Percentiles rank a stretch among this genome's conserved stretches.
phyloP scores from a whole-genome alignment of 768 basidiomycete species.

The Hydnomerulius pinastri region DNA sequence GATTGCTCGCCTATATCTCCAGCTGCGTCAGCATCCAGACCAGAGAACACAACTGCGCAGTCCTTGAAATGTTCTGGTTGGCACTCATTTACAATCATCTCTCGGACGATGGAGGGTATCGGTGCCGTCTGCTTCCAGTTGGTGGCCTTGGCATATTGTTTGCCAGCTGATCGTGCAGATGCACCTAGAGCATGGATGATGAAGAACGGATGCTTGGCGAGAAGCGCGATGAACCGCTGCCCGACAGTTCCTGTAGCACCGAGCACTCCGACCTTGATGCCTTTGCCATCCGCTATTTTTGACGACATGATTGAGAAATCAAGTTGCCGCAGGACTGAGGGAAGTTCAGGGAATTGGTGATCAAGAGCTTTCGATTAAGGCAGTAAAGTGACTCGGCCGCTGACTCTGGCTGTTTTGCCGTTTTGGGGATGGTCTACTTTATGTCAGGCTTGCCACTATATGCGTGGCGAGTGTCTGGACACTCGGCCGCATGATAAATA shows the following conservation, averaged over 20 bases:
- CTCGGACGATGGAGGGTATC: conserved; percentile 65
- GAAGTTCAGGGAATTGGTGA: neutral
- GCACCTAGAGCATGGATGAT: conserved; percentile 85
- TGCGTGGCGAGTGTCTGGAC: neutral
- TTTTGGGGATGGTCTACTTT: conserved; percentile 2
- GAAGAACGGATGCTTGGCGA: conserved; percentile 91
- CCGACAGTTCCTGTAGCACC: conserved; percentile 95
- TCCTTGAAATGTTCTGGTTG: conserved; percentile 72
- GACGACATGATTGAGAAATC: conserved; percentile 22
- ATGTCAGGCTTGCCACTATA: no score
- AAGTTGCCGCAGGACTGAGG: neutral
- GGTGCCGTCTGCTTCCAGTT: conserved; percentile 87
- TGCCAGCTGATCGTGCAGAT: conserved; percentile 84
- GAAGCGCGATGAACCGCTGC: conserved; percentile 90
- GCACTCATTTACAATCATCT: conserved; percentile 70
- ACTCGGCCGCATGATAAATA: neutral
- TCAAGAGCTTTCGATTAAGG: neutral
- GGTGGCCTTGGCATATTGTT: conserved; percentile 68
- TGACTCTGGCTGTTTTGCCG: conserved; percentile 5
- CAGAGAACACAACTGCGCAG: conserved; percentile 90
- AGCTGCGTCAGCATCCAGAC: conserved; percentile 93
- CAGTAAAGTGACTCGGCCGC: no score
- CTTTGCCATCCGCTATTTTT: conserved; percentile 15
- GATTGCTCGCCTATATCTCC: conserved; percentile 81
- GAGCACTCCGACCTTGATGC: conserved; percentile 68